These are phyloP conservation scores for Fulvia fulva DNA, from an alignment of 2,329 filamentous ascomycete genomes.

Conservation along the genomic window DNA sequence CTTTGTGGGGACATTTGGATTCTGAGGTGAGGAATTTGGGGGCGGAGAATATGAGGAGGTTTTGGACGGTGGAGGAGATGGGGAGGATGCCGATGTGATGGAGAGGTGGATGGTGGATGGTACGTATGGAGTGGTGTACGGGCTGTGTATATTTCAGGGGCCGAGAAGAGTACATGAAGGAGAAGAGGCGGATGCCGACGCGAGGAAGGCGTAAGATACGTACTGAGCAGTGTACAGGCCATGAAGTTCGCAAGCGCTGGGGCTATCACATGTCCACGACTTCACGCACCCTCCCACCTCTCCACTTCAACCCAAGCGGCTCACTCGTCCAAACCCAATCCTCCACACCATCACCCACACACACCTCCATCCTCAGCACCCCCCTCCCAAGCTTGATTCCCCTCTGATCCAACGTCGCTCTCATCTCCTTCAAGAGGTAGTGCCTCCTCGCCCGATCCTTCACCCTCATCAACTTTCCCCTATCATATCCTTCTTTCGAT, in stretches of 20 bases:
- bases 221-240: no score
- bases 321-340: not conserved
- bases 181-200: no score
- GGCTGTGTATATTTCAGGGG: no score
- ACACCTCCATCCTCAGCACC: not conserved
- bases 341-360: not conserved
- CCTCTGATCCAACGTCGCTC: not conserved
- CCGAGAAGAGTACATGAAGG: no score
- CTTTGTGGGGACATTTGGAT: slow-evolving; percentile 79
- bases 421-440: not conserved
- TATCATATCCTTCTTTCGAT: not conserved
- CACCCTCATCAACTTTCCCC: not conserved
- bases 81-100: slow-evolving; percentile 61
- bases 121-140: not conserved
- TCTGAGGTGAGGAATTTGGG: slow-evolving; percentile 75
- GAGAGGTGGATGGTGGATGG: not conserved
- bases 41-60: slow-evolving; percentile 82
- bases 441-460: not conserved
- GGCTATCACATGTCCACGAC: not conserved
- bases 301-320: not conserved
- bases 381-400: not conserved
- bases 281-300: not conserved
- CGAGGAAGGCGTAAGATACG: no score
- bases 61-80: slow-evolving; percentile 77
- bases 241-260: no score